Conservation (phyloP, 2,329 filamentous ascomycete species). For the Acrocalymma vagum region DNA sequence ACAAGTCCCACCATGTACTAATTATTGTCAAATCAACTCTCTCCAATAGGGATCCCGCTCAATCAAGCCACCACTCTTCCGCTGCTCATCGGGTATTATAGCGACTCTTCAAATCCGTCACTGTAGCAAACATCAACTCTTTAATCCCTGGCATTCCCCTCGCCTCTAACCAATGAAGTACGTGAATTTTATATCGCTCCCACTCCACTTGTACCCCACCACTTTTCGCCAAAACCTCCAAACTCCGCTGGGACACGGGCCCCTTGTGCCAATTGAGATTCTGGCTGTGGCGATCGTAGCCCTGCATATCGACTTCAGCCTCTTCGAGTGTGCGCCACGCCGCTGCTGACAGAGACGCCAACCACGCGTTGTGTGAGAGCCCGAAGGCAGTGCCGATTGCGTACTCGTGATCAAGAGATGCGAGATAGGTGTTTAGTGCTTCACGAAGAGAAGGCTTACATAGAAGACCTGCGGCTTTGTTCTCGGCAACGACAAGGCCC, state of each 20-base stretch:
- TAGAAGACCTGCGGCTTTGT: slow-evolving; percentile 65
- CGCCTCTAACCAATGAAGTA: slow-evolving; percentile 72
- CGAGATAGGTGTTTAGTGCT: slow-evolving; percentile 53
- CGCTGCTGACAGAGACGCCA: slow-evolving; percentile 56
- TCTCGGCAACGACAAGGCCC: slow-evolving; percentile 71
- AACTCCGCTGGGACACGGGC: slow-evolving; percentile 73
- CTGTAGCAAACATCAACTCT: slow-evolving; percentile 80
- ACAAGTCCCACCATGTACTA: no score
- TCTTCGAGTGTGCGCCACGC: slow-evolving; percentile 60
- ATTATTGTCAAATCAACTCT: no score
- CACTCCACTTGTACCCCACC: slow-evolving; percentile 74
- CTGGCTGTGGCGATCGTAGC: slow-evolving; percentile 24
- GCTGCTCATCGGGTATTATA: no score
- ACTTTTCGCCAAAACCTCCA: slow-evolving; percentile 68
- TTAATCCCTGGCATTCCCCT: slow-evolving; percentile 72
- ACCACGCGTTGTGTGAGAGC: slow-evolving; percentile 55
- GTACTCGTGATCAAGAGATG: slow-evolving; percentile 48
- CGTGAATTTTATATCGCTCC: slow-evolving; percentile 78
- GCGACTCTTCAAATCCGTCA: slow-evolving; percentile 75
- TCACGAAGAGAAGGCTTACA: slow-evolving; percentile 57
- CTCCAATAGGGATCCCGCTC: no score
- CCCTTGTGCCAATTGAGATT: slow-evolving; percentile 45
- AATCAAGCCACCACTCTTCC: no score
- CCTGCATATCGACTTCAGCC: slow-evolving; percentile 44
- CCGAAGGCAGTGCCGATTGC: slow-evolving; percentile 54